These are phyloP conservation scores for Orychophragmus violaceus DNA, from an alignment of 345 rosid genomes.

Conservation along the genomic window DNA sequence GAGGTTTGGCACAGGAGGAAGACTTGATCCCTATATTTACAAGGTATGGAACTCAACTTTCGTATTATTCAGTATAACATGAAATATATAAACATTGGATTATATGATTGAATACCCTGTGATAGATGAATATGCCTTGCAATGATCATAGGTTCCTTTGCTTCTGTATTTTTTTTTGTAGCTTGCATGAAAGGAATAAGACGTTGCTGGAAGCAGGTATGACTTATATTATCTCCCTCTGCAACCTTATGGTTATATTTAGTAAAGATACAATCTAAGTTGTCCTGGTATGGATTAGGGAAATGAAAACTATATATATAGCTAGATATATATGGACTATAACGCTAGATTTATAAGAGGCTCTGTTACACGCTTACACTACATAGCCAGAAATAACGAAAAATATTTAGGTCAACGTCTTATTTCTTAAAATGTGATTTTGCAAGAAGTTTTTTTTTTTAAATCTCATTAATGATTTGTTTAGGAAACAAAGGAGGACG, in stretches of 20 bases:
- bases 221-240: conserved; percentile 11
- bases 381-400: not conserved
- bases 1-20: conserved; percentile 81
- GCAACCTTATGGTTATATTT: conserved; percentile 2
- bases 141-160: not conserved
- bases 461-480: not conserved
- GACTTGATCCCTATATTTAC: conserved; percentile 72
- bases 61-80: not conserved
- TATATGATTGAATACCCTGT: not conserved
- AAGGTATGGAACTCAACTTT: conserved; percentile 38
- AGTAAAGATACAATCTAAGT: not conserved
- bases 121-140: too few relatives aligned
- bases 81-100: not conserved
- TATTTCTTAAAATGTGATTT: not conserved
- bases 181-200: conserved; percentile 20
- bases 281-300: not conserved
- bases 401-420: too few relatives aligned
- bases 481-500: not conserved
- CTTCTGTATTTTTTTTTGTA: not conserved
- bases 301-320: not conserved
- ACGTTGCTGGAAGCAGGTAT: conserved; percentile 19
- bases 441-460: not conserved
- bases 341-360: not conserved
- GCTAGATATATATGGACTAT: conserved; percentile 15
- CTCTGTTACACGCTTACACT: not conserved